Conservation (phyloP, 2,329 filamentous ascomycete genomes). For the Colletotrichum sp. region DNA sequence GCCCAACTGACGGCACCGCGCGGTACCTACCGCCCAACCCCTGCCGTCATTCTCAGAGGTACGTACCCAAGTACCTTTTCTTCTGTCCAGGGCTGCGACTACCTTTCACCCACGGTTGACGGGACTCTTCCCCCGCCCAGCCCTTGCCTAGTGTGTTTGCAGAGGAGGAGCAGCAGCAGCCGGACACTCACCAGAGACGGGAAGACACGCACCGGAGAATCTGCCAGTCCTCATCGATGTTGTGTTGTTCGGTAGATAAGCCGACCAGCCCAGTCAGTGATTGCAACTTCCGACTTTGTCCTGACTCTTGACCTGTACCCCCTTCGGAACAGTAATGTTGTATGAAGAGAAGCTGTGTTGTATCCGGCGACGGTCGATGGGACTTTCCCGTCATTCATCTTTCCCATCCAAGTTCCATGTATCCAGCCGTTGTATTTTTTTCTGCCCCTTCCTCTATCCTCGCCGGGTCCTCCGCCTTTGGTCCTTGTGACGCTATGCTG, state of each 20-base stretch:
- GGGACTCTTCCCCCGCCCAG: slow-evolving; percentile 7
- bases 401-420: background rate
- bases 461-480: slow-evolving; percentile 10
- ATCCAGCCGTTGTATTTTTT: background rate
- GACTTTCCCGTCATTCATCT: background rate
- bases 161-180: background rate
- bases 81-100: background rate
- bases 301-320: background rate
- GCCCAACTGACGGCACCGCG: background rate
- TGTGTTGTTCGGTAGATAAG: background rate
- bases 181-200: background rate
- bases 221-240: background rate
- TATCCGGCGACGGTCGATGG: background rate
- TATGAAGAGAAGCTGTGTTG: background rate
- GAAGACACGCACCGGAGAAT: background rate
- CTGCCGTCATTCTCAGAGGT: background rate
- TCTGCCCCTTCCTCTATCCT: background rate
- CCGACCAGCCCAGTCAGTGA: background rate
- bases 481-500: slow-evolving; percentile 16
- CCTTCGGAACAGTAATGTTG: background rate
- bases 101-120: background rate
- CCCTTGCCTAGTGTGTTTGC: background rate
- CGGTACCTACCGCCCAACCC: background rate
- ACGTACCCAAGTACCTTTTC: background rate
- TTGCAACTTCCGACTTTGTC: background rate